Base-by-base conservation (phyloP, 495 filamentous ascomycete species). In the Thermothielavioides terrestris region DNA sequence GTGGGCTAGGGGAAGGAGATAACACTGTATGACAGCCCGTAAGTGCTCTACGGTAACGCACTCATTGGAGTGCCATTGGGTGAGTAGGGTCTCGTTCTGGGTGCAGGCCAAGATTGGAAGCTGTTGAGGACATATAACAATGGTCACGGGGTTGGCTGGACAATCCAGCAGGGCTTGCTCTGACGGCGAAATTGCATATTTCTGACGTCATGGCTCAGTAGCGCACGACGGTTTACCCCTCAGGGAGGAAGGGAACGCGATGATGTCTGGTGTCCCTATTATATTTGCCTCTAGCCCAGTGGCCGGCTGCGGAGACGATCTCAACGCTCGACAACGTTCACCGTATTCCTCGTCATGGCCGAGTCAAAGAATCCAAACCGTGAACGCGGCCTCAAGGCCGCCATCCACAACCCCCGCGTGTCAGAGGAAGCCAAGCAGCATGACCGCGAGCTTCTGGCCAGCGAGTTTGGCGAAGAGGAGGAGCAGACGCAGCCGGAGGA, bases 381-480 rank as follows among this genome's bases (percentile, higher is more conserved):
- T 17, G 60, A 65, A 20, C 53, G 62, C 3, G 62, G 62, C 46
- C 58, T 63, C 23, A 55, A 50, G 30, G 60, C 62, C 7, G 62
- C 62, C 48, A 22, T 63, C 39, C 43, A 53, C 49, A 65, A 65
- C 42, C 62, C 62, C 26, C 52, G 60, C 26, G 73, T 74, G 0
- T 74, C 73, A 2, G 63, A 71, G 17, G 67, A 71, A 42, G 72
- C 74, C 10, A 75, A 73, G 58, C 61, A 71, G 39, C 67, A 59
- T 22, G 74, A 58, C 41, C 52, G 53, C 6, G 53, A 58, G 40
- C 54, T 55, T 10, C 30, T 58, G 18, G 52, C 37, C 7, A 52
- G 34, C 18, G 56, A 58, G 21, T 55, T 52, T 15, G 56, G 56
- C 30, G 56, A 56, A 22, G 1, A 32, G 1, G 6, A 55, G 4